Conservation (phyloP, 495 filamentous ascomycete species). For the Aspergillus nidulans region DNA sequence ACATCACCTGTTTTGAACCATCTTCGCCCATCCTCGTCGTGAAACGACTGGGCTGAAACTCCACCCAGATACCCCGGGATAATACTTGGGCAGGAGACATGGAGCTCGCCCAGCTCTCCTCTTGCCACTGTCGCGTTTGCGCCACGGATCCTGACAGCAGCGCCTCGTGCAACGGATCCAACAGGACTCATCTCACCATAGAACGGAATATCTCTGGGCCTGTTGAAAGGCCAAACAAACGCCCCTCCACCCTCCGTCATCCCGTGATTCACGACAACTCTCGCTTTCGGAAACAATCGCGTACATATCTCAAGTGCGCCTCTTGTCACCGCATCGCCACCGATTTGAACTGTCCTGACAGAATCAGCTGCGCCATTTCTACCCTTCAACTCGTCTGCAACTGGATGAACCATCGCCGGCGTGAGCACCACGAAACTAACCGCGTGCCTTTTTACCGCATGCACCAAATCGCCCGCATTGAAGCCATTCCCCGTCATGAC, state of each 20-base stretch:
- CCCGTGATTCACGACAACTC: background rate
- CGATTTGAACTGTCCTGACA: background rate
- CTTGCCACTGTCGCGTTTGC: background rate
- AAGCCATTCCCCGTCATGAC: background rate
- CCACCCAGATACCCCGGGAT: background rate
- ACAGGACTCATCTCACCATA: background rate
- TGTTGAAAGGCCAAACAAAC: background rate
- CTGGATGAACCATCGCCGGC: background rate
- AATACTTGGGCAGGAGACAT: background rate
- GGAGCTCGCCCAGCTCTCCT: background rate
- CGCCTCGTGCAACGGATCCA: background rate
- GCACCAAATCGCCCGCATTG: background rate
- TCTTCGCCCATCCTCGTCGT: background rate
- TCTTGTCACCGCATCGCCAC: background rate
- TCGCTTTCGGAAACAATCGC: background rate
- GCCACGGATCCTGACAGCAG: background rate
- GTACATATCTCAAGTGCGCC: background rate
- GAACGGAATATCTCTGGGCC: background rate
- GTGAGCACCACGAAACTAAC: background rate
- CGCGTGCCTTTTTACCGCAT: background rate
- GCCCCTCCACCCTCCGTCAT: background rate
- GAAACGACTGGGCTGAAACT: background rate
- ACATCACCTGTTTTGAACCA: background rate
- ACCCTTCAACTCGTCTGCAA: background rate
- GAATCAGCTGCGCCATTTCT: background rate